phyloP scores from a whole-genome alignment of 2,329 filamentous ascomycete species.

The Sarocladium kiliense region DNA sequence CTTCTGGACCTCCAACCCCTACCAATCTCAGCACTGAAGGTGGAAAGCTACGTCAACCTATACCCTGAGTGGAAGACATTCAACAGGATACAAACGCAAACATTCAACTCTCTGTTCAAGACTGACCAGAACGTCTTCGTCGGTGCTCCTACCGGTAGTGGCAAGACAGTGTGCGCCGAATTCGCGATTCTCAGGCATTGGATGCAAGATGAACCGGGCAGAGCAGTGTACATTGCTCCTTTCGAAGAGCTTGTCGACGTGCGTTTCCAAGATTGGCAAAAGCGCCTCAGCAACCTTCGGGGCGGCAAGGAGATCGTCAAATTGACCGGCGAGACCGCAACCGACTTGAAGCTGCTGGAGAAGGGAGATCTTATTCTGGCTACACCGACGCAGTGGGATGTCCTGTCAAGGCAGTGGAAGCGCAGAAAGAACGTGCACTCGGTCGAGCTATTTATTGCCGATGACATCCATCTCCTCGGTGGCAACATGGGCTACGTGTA shows the following conservation, averaged over 20 bases:
- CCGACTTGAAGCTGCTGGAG: slow-evolving; percentile 84
- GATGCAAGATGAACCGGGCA: slow-evolving; percentile 52
- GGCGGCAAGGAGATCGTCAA: slow-evolving; percentile 90
- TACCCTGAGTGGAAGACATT: slow-evolving; percentile 85
- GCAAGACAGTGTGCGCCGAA: slow-evolving; percentile 95
- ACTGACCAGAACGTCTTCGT: slow-evolving; percentile 92
- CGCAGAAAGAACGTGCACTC: slow-evolving; percentile 91
- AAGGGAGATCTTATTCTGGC: slow-evolving; percentile 85
- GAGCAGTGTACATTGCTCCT: slow-evolving; percentile 89
- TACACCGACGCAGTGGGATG: slow-evolving; percentile 93
- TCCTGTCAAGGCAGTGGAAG: slow-evolving; percentile 93
- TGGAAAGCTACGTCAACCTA: slow-evolving; percentile 71
- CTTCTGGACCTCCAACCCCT: slow-evolving; percentile 88
- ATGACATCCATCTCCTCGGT: slow-evolving; percentile 90
- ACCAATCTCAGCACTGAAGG: slow-evolving; percentile 83
- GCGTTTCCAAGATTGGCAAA: slow-evolving; percentile 78
- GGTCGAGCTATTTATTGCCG: slow-evolving; percentile 86
- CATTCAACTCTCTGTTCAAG: slow-evolving; percentile 88
- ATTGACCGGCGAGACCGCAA: slow-evolving; percentile 86
- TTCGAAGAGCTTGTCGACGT: slow-evolving; percentile 90
- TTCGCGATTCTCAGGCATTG: slow-evolving; percentile 89
- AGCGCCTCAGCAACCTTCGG: slow-evolving; percentile 63
- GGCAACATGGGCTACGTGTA: slow-evolving; percentile 84
- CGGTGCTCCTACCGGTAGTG: slow-evolving; percentile 87
- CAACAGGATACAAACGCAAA: slow-evolving; percentile 96